Conservation (phyloP, 2,329 filamentous ascomycete species). For the Lithohypha guttulata region DNA sequence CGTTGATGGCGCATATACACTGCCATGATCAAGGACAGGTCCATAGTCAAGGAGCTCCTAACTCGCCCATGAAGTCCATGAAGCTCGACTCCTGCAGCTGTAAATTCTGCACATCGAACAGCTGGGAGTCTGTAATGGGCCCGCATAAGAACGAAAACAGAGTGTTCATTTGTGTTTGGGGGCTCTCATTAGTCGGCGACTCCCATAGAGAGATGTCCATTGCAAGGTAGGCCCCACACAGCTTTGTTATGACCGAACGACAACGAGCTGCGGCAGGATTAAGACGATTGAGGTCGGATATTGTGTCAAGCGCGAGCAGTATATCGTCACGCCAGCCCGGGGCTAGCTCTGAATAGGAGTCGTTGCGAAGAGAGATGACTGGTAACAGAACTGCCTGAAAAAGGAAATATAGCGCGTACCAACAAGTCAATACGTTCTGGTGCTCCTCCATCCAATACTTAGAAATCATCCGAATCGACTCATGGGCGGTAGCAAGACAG, state of each 20-base stretch:
- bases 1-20: conserved; percentile 39
- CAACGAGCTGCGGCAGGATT: conserved; percentile 19
- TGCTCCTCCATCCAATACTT: conserved; percentile 31
- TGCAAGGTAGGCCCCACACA: conserved; percentile 18
- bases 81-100: conserved; percentile 9
- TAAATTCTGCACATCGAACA: conserved; percentile 4
- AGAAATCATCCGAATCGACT: conserved; percentile 32
- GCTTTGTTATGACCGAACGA: conserved; percentile 13
- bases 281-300: conserved; percentile 19
- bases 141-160: conserved; percentile 21
- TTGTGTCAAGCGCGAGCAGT: conserved; percentile 14
- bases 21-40: too few species aligned
- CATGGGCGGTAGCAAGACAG: conserved; percentile 28
- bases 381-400: conserved; percentile 37
- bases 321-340: conserved; percentile 18
- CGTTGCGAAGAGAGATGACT: conserved; percentile 34
- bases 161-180: conserved; percentile 21
- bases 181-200: conserved; percentile 18
- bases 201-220: conserved; percentile 12
- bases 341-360: conserved; percentile 26
- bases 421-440: conserved; percentile 31
- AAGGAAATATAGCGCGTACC: conserved; percentile 38
- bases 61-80: conserved; percentile 6
- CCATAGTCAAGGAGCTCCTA: conserved; percentile 2
- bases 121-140: neutral